Evolutionary conservation across 2,329 filamentous ascomycete species (phyloP).

Genomic region (Colletotrichum abscissum): DNA sequence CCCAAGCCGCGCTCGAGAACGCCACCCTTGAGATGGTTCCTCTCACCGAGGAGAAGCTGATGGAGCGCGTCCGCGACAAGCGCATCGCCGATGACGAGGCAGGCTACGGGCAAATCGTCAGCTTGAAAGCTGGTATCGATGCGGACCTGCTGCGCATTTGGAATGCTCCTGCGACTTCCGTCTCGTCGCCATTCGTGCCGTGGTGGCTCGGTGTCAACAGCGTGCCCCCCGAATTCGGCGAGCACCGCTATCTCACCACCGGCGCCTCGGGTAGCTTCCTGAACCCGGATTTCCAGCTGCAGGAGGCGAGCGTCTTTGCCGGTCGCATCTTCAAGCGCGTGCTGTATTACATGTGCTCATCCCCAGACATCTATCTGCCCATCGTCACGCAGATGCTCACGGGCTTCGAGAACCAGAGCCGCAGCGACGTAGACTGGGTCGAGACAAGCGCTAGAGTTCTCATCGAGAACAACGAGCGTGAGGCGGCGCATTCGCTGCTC

Average conservation of each 20-base stretch:
- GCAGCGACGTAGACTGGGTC: constrained; percentile 38
- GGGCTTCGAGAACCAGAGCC: constrained; percentile 40
- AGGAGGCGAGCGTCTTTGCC: constrained; percentile 42
- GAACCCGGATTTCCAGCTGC: constrained; percentile 41
- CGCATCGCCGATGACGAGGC: constrained; percentile 43
- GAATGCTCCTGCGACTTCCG: constrained; percentile 41
- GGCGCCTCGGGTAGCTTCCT: constrained; percentile 42
- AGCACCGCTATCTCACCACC: constrained; percentile 43
- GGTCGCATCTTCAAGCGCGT: constrained; percentile 43
- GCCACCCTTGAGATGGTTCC: constrained; percentile 54
- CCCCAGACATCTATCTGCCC: constrained; percentile 38
- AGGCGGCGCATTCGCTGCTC: constrained; percentile 37
- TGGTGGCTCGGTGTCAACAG: constrained; percentile 42
- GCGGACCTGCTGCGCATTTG: constrained; percentile 40
- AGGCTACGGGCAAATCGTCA: constrained; percentile 43
- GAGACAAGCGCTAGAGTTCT: constrained; percentile 38
- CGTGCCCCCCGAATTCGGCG: constrained; percentile 41
- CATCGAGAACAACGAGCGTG: constrained; percentile 34
- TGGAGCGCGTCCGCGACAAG: constrained; percentile 46
- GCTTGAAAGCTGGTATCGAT: constrained; percentile 37
- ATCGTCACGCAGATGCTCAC: constrained; percentile 41
- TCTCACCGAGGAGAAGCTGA: constrained; percentile 60
- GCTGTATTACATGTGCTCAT: constrained; percentile 44
- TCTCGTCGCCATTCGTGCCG: constrained; percentile 42
- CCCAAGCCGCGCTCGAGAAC: constrained; percentile 40